phyloP scores from a whole-genome alignment of 495 filamentous ascomycete genomes.

The Xylaria palmicola region DNA sequence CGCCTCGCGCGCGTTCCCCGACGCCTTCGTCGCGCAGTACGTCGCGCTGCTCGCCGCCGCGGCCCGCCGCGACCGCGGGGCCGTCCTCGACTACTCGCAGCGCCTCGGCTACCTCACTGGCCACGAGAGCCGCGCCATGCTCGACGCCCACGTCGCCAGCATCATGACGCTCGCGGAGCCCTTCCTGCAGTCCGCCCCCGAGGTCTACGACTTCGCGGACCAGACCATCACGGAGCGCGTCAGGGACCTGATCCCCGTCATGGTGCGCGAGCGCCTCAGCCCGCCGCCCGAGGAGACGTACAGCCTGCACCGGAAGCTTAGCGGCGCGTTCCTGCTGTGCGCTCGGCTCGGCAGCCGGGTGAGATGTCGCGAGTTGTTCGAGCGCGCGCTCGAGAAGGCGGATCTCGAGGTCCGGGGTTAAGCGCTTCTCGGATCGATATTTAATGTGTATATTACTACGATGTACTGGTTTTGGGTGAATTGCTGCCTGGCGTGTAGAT shows the following conservation, averaged over 20 bases:
- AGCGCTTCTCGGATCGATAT: not conserved
- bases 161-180: slow-evolving; percentile 90
- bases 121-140: slow-evolving; percentile 76
- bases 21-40: slow-evolving; percentile 75
- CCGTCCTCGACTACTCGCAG: slow-evolving; percentile 68
- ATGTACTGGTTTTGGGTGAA: not conserved
- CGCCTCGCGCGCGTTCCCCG: slow-evolving; percentile 81
- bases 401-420: slow-evolving; percentile 19
- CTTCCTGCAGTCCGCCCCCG: slow-evolving; percentile 71
- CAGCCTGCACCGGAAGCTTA: slow-evolving; percentile 90
- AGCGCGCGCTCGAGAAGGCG: slow-evolving; percentile 56
- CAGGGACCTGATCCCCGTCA: slow-evolving; percentile 79
- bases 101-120: slow-evolving; percentile 91
- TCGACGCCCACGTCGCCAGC: slow-evolving; percentile 78
- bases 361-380: slow-evolving; percentile 77
- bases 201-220: slow-evolving; percentile 84
- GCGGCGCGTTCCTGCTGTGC: slow-evolving; percentile 92
- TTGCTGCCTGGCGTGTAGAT: slow-evolving; percentile 5
- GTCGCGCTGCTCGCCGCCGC: slow-evolving; percentile 76
- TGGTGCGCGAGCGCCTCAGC: slow-evolving; percentile 82
- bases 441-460: not conserved
- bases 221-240: slow-evolving; percentile 97
- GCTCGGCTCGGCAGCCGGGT: slow-evolving; percentile 82
- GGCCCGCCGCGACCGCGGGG: slow-evolving; percentile 59
- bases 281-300: slow-evolving; percentile 98